These are phyloP conservation scores for Rasamsonia emersonii DNA, from an alignment of 2,329 filamentous ascomycete genomes.

Conservation along the genomic window DNA sequence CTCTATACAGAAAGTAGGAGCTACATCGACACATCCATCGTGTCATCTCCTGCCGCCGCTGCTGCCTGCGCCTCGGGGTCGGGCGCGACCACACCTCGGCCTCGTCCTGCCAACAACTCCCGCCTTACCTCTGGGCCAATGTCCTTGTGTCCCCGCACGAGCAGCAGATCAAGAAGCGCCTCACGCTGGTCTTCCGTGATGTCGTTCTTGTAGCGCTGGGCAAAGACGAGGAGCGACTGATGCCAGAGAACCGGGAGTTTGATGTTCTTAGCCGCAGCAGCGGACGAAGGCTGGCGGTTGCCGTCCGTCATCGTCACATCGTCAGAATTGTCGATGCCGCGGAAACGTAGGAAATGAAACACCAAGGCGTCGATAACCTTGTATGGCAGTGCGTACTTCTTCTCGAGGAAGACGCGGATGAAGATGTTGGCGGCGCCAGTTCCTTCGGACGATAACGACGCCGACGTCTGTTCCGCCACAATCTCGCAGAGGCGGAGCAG, in stretches of 20 bases:
- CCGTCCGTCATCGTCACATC: slow-evolving; percentile 44
- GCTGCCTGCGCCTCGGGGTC: slow-evolving; percentile 46
- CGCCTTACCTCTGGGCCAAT: slow-evolving; percentile 88
- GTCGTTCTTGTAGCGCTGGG: slow-evolving; percentile 89
- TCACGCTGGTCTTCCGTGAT: slow-evolving; percentile 94
- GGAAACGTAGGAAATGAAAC: slow-evolving; percentile 92
- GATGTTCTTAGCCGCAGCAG: slow-evolving; percentile 43
- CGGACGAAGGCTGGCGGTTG: slow-evolving; percentile 14
- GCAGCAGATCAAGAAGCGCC: slow-evolving; percentile 75
- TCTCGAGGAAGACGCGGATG: slow-evolving; percentile 85
- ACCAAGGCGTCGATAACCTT: slow-evolving; percentile 91
- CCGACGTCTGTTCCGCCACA: slow-evolving; percentile 75
- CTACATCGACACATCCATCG: slow-evolving; percentile 63
- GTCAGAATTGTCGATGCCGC: slow-evolving; percentile 51
- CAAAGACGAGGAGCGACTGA: slow-evolving; percentile 84
- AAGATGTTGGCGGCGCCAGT: slow-evolving; percentile 92
- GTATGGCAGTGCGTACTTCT: slow-evolving; percentile 92
- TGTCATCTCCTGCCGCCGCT: slow-evolving; percentile 71
- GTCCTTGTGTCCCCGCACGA: slow-evolving; percentile 73
- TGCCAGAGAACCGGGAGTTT: slow-evolving; percentile 94
- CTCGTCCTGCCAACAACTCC: slow-evolving; percentile 79
- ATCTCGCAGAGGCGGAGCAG: slow-evolving; percentile 91
- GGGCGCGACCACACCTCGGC: slow-evolving; percentile 59
- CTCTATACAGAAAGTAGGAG: no score
- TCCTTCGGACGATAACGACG: slow-evolving; percentile 62